Evolutionary conservation across 2,329 filamentous ascomycete species (phyloP), one percentile per base, ranked within the genome.

Genomic region (Ampelomyces quisqualis): DNA sequence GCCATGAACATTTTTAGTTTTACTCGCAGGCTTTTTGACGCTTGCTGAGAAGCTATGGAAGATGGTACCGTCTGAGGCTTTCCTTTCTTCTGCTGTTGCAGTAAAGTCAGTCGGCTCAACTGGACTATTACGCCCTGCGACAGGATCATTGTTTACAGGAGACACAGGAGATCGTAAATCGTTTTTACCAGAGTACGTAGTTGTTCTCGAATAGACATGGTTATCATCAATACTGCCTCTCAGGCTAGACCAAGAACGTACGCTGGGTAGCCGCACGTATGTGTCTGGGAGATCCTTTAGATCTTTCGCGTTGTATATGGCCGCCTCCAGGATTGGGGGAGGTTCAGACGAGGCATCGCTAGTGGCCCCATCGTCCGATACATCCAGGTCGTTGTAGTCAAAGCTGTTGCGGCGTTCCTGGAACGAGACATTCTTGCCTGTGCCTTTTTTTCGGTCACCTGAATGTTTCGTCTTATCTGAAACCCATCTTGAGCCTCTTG

Each of bases 401-500:
- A n/a, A n/a, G 14, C 4, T 29, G 27, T 17, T 33, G 39, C 10
- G 19, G n/a, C n/a, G n/a, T n/a, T 35, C 15, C 4, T 35, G 33
- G 21, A 24, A 17, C n/a, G n/a, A n/a, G n/a, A n/a, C n/a, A n/a
- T n/a, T n/a, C n/a, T n/a, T n/a, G n/a, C n/a, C n/a, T n/a, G n/a
- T n/a, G n/a, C n/a, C n/a, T n/a, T n/a, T n/a, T 34, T 23, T 34
- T 17, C 35, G 21, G 8, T 3, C 14, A 3, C 10, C n/a, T 5
- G 4, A 7, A 9, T 19, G 17, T 24, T 7, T 10, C 9, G 14
- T 4, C 5, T 22, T 22, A 7, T 21, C 31, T 19, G 33, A 6
- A 10, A 45, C 39, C 42, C 42, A 48, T 29, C 18, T 36, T 18
- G 30, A 48, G 19, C 38, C 22, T 5, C 19, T 28, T 9, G 34